Evolutionary conservation across 1,139 yeast species (phyloP).

Genomic region (Nakaseomyces bracarensis): DNA sequence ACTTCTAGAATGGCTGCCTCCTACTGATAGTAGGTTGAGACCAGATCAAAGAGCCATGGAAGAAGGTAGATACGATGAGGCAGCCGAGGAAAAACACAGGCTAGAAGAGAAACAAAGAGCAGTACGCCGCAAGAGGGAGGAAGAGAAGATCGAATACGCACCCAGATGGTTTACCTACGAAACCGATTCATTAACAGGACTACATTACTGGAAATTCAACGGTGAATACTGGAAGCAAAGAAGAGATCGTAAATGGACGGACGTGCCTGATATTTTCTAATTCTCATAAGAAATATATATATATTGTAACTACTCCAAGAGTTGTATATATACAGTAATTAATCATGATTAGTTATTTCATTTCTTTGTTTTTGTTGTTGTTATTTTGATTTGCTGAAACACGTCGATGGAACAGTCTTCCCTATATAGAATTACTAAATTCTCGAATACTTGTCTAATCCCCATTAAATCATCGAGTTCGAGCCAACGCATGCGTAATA

Average conservation of each 20-base stretch:
- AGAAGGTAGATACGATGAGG: constrained; percentile 82
- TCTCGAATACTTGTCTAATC: no score
- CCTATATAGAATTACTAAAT: no score
- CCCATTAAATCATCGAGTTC: no score
- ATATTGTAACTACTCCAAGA: no score
- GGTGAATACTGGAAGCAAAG: constrained; percentile 75
- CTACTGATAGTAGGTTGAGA: constrained; percentile 88
- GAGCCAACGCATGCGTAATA: no score
- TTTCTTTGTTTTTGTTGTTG: no score
- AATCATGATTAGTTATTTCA: no score
- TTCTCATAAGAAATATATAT: neutral
- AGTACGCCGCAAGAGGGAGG: constrained; percentile 61
- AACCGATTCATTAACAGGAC: constrained; percentile 75
- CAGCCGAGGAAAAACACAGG: constrained; percentile 73
- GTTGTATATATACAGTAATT: neutral
- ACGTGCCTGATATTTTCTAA: constrained; percentile 48
- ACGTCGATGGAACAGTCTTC: no score
- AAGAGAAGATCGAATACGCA: constrained; percentile 42
- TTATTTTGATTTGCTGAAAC: no score
- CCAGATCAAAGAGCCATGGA: constrained; percentile 99
- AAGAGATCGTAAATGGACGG: constrained; percentile 41
- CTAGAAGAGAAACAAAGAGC: constrained; percentile 92
- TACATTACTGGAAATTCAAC: constrained; percentile 65
- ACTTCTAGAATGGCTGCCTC: constrained; percentile 61
- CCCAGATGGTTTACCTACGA: constrained; percentile 73